phyloP scores from a whole-genome alignment of 2,329 filamentous ascomycete genomes.

The Alternaria tenuissima region DNA sequence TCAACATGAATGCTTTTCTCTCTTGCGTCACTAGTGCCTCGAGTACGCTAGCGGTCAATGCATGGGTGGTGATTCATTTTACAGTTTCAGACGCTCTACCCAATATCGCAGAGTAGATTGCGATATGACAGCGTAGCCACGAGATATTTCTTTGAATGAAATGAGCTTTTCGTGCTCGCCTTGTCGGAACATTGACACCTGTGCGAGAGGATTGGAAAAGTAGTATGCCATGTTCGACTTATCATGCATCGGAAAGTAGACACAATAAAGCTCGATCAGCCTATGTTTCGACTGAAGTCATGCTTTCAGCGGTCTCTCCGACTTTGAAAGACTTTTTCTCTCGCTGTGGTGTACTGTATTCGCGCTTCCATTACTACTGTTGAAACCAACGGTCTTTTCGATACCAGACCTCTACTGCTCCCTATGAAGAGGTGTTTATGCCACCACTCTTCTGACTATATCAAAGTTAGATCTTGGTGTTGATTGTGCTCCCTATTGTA shows the following conservation, averaged over 20 bases:
- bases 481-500: neutral
- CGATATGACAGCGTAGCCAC: neutral
- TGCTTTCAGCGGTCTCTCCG: neutral
- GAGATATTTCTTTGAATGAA: neutral
- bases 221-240: no score
- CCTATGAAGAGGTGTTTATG: neutral
- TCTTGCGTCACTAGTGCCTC: neutral
- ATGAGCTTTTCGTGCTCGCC: neutral
- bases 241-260: neutral
- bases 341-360: neutral
- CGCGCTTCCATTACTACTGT: neutral
- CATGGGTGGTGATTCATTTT: no score
- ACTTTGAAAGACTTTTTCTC: neutral
- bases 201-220: neutral
- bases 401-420: neutral
- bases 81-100: no score
- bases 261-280: neutral
- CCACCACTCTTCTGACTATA: neutral
- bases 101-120: neutral
- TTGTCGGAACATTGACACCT: neutral
- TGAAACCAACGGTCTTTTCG: neutral
- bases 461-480: neutral
- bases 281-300: neutral
- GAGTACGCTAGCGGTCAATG: neutral
- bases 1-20: neutral